These are phyloP conservation scores for Kokia cookei DNA, from an alignment of 441 rosid genomes.

Conservation along the genomic window DNA sequence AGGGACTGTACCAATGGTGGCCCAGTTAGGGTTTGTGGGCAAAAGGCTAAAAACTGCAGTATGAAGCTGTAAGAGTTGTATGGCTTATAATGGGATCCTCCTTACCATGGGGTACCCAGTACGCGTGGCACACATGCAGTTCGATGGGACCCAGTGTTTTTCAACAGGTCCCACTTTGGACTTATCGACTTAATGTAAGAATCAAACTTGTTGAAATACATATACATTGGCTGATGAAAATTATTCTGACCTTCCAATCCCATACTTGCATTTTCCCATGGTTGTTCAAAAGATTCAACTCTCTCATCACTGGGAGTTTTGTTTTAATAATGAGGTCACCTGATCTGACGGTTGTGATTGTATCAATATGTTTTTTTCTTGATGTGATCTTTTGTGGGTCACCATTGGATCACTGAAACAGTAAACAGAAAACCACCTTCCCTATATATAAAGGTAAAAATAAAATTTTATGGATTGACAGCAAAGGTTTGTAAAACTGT, in stretches of 20 bases:
- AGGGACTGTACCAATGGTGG: conserved; percentile 27
- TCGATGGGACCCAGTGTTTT: conserved; percentile 14
- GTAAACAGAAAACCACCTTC: not conserved
- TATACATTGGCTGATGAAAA: not conserved
- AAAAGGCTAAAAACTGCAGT: conserved; percentile 43
- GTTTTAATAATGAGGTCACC: not conserved
- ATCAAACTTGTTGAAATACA: not conserved
- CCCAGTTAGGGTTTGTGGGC: conserved; percentile 42
- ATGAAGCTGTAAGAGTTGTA: conserved; percentile 30
- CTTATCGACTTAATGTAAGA: not conserved
- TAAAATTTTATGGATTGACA: not conserved
- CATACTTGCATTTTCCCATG: not conserved
- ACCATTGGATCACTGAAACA: not conserved
- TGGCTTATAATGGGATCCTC: conserved; percentile 53
- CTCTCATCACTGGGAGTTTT: too few relatives aligned
- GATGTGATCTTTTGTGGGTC: conserved; percentile 9
- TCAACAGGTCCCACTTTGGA: conserved; percentile 18
- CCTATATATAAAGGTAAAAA: too few relatives aligned
- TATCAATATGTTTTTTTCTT: not conserved
- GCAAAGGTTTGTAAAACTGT: not conserved
- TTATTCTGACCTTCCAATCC: not conserved
- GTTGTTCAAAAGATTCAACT: not conserved
- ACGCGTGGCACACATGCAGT: conserved; percentile 45
- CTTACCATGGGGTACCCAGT: conserved; percentile 10
- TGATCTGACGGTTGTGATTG: conserved; percentile 10